Conservation (phyloP, 1,139 yeast genomes). For the Nakaseomyces sp. region DNA sequence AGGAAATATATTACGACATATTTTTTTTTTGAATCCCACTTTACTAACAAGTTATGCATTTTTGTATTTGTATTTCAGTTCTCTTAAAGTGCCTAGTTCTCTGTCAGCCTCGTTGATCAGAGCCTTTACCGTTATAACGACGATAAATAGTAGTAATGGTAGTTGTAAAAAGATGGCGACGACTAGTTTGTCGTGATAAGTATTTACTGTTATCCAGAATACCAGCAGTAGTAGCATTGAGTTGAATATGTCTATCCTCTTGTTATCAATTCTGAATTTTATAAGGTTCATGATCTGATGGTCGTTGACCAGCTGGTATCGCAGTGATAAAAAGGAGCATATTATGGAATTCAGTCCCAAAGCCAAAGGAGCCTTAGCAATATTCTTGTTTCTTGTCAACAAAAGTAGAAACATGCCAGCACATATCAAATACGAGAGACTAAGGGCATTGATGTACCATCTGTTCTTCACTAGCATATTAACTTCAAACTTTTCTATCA, state of each 20-base stretch:
- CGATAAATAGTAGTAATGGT: conserved; percentile 22
- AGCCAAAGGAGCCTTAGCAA: conserved; percentile 7
- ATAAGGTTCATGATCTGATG: conserved; percentile 13
- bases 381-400: conserved; percentile 11
- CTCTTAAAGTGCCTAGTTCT: conserved; percentile 20
- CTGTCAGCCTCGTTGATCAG: conserved; percentile 20
- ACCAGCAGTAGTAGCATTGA: conserved; percentile 18
- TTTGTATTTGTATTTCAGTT: conserved; percentile 27
- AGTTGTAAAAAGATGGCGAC: conserved; percentile 17
- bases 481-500: conserved; percentile 23
- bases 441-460: conserved; percentile 16
- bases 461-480: conserved; percentile 19
- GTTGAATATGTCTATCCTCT: conserved; percentile 18
- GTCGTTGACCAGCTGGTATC: conserved; percentile 23
- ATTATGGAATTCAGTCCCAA: conserved; percentile 23
- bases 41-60: too few relatives aligned
- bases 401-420: conserved; percentile 20
- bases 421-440: conserved; percentile 19
- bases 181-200: conserved; percentile 8
- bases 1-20: neutral
- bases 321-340: conserved; percentile 22
- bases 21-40: too few relatives aligned
- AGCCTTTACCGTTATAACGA: conserved; percentile 16
- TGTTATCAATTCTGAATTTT: conserved; percentile 17
- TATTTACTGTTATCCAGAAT: conserved; percentile 19